Evolutionary conservation across 2,329 filamentous ascomycete genomes (phyloP).

Genomic region (Trichoderma breve): DNA sequence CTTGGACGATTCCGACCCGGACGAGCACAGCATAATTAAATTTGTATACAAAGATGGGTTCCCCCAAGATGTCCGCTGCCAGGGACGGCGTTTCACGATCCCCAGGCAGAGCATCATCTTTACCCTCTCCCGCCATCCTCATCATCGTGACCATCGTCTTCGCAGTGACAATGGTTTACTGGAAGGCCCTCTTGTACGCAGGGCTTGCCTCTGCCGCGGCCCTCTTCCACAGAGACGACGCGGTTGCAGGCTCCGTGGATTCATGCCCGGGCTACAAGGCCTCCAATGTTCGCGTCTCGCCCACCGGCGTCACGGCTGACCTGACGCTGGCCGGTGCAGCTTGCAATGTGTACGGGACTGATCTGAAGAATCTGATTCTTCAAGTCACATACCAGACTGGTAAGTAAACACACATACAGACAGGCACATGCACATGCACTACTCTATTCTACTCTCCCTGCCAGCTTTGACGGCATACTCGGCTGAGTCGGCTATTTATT

Average conservation of each 20-base stretch:
- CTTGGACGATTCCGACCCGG: neutral
- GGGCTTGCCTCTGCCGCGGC: constrained; percentile 25
- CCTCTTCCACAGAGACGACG: constrained; percentile 16
- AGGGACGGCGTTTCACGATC: neutral
- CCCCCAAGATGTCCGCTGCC: neutral
- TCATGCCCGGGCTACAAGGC: constrained; percentile 69
- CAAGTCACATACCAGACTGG: constrained; percentile 49
- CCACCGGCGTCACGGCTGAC: constrained; percentile 63
- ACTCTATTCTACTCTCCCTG: neutral
- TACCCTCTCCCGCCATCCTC: neutral
- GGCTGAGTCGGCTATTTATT: neutral
- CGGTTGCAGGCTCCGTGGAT: constrained; percentile 23
- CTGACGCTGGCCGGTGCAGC: constrained; percentile 65
- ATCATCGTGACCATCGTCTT: neutral
- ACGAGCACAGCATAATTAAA: neutral
- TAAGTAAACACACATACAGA: too few species aligned
- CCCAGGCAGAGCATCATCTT: neutral
- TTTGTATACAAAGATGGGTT: constrained; percentile 2
- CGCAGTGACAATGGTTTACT: constrained; percentile 23
- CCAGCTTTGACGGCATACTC: neutral
- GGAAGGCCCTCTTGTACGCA: constrained; percentile 22
- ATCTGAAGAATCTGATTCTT: constrained; percentile 65
- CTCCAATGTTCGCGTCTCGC: constrained; percentile 53
- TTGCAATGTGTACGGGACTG: constrained; percentile 77
- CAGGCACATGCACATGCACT: too few species aligned